Conservation (phyloP, 495 filamentous ascomycete genomes). For the Saxispiralis lemnorum region DNA sequence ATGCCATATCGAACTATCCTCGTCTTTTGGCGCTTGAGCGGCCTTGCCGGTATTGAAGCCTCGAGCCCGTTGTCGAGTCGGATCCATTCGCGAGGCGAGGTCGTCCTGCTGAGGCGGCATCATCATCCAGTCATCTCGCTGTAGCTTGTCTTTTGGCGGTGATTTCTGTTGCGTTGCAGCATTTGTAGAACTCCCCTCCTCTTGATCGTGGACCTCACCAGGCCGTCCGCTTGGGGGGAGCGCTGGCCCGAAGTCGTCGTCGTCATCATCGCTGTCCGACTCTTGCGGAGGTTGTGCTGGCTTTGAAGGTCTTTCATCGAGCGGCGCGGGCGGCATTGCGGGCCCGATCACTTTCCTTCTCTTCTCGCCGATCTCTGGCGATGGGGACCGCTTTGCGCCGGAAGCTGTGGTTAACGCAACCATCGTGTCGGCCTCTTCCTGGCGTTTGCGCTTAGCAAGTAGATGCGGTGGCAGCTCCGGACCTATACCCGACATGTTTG, state of each 20-base stretch:
- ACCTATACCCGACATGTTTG: slow-evolving; percentile 25
- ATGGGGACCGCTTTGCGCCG: slow-evolving; percentile 16
- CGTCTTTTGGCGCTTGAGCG: slow-evolving; percentile 26
- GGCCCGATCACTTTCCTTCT: slow-evolving; percentile 28
- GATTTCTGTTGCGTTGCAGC: slow-evolving; percentile 4
- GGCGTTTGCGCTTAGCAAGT: slow-evolving; percentile 24
- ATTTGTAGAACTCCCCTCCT: not conserved
- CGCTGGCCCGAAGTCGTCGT: slow-evolving; percentile 67
- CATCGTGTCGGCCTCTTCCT: slow-evolving; percentile 18
- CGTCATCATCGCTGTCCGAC: slow-evolving; percentile 31
- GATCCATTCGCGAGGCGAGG: slow-evolving; percentile 53
- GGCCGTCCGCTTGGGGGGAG: slow-evolving; percentile 30
- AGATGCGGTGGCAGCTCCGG: slow-evolving; percentile 26
- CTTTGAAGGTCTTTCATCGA: slow-evolving; percentile 26
- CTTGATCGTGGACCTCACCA: not conserved
- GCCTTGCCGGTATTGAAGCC: slow-evolving; percentile 68
- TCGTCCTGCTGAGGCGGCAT: slow-evolving; percentile 53
- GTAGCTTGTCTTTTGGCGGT: slow-evolving; percentile 25
- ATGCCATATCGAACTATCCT: slow-evolving; percentile 58
- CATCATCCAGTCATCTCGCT: slow-evolving; percentile 89
- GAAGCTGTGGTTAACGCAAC: slow-evolving; percentile 13
- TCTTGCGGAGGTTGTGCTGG: slow-evolving; percentile 19
- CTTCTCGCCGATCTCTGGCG: slow-evolving; percentile 24
- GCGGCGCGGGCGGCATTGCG: slow-evolving; percentile 32
- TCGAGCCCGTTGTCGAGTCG: slow-evolving; percentile 63